Conservation (phyloP, 1,284 basidiomycete species). For the Moesziomyces aphidis region DNA sequence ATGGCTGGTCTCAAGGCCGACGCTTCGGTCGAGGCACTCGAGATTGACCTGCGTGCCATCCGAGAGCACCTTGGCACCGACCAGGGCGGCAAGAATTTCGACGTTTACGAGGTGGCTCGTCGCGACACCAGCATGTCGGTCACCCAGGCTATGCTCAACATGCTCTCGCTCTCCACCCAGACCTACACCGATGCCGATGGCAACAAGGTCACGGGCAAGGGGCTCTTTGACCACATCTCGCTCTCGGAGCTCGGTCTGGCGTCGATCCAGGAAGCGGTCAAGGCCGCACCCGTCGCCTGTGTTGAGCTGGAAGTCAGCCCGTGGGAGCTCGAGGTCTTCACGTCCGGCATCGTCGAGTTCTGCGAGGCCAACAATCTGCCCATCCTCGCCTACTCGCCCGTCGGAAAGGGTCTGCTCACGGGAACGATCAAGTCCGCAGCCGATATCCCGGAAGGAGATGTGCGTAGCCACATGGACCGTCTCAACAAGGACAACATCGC, state of each 20-base stretch:
- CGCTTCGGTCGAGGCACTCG: slow-evolving; percentile 35
- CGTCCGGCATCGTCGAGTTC: slow-evolving; percentile 68
- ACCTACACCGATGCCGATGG: slow-evolving; percentile 35
- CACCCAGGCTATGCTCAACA: slow-evolving; percentile 50
- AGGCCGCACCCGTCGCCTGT: slow-evolving; percentile 70
- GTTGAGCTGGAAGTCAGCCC: slow-evolving; percentile 77
- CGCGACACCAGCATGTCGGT: slow-evolving; percentile 27
- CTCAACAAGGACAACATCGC: slow-evolving; percentile 73
- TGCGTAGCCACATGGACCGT: slow-evolving; percentile 68
- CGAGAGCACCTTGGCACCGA: slow-evolving; percentile 50
- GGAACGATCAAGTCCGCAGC: slow-evolving; percentile 72
- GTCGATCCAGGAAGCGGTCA: slow-evolving; percentile 50
- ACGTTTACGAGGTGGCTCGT: slow-evolving; percentile 58
- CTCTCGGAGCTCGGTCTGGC: slow-evolving; percentile 57
- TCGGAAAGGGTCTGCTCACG: slow-evolving; percentile 72
- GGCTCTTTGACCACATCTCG: slow-evolving; percentile 58
- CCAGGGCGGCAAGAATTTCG: slow-evolving; percentile 52
- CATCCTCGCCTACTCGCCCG: slow-evolving; percentile 74
- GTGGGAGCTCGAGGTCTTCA: slow-evolving; percentile 72
- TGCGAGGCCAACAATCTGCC: slow-evolving; percentile 72
- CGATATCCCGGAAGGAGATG: slow-evolving; percentile 73
- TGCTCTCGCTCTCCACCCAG: slow-evolving; percentile 40
- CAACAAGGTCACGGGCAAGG: slow-evolving; percentile 42
- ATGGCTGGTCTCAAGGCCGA: slow-evolving; percentile 38
- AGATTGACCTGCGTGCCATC: slow-evolving; percentile 41